Evolutionary conservation across 352 stramenopile species (phyloP), one percentile per base, ranked within the genome.

Genomic region (Globisporangium abappressorium): DNA sequence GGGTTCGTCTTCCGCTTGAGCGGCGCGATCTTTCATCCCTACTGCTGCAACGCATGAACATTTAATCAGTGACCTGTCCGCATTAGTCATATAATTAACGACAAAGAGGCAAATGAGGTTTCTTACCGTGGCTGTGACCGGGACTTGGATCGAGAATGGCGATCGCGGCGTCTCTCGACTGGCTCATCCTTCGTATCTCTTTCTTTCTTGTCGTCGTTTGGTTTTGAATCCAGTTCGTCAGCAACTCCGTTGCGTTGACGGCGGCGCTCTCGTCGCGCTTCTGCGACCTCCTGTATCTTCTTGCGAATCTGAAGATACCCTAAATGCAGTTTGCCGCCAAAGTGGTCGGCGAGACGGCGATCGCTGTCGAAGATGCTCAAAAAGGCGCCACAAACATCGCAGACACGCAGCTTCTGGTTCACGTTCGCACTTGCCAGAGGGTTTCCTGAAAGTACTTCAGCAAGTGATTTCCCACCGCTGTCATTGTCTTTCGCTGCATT

Each of bases 301-400:
- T 84, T 82, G 58, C 90, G 72, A 68, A 97, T 97, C 68, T 96
- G 83, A 38, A 97, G 74, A 69, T 95, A 98, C 0, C 92, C 92
- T 6, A 98, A 71, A 49, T 98, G 92, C 30, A 97, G 72, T 72
- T 98, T 98, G 24, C 92, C 92, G 22, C 87, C 88, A 82, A 94
- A 98, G 63, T 98, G 92, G 55, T 98, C 91, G 1, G 89, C 87
- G 12, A 98, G 75, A 18, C 92, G 85, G 3, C 84, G 84, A 61
- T 98, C 92, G 56, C 87, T 97, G 77, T 98, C 92, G 60, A 94
- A 97, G 65, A 97, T 98, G 65, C 89, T 97, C 28, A 98, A 72
- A 69, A 97, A 96, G 4, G 92, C 90, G 6, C 92, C 92, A 65
- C 92, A 98, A 38, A 98, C 87, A 72, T 97, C 90, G 63, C 92